These are phyloP conservation scores for Nemania bipapillata DNA, from an alignment of 2,329 filamentous ascomycete species.

Conservation along the genomic window DNA sequence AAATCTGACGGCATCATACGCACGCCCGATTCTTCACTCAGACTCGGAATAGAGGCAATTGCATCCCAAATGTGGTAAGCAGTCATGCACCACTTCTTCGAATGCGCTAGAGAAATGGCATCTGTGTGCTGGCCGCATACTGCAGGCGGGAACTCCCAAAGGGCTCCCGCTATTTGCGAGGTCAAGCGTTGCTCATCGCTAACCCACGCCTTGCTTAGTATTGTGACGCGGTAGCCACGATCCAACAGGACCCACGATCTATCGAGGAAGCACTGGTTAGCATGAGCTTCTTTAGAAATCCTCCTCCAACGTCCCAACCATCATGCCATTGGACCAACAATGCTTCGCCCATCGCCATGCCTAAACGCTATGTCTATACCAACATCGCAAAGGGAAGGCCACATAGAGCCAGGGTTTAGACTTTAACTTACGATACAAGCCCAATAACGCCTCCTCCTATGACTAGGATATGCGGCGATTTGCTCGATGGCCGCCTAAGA, in stretches of 20 bases:
- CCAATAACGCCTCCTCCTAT: constrained; percentile 51
- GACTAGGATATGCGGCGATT: constrained; percentile 49
- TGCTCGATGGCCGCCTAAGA: constrained; percentile 44
- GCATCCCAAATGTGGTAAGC: constrained; percentile 57
- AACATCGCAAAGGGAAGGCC: neutral
- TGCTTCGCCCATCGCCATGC: neutral
- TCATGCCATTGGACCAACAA: neutral
- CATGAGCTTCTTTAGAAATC: neutral
- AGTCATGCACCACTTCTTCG: constrained; percentile 56
- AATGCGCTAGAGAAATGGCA: constrained; percentile 54
- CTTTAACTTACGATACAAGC: constrained; percentile 46
- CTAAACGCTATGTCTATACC: neutral
- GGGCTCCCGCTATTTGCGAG: constrained; percentile 59
- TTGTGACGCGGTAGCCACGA: constrained; percentile 58
- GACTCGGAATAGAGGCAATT: constrained; percentile 51
- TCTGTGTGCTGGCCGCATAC: constrained; percentile 59
- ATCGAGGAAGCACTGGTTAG: constrained; percentile 25
- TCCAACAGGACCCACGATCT: constrained; percentile 58
- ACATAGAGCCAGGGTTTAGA: neutral
- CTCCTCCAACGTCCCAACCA: neutral
- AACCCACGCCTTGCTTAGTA: constrained; percentile 58
- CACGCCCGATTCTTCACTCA: constrained; percentile 52
- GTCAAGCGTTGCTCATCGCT: constrained; percentile 55
- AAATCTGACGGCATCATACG: constrained; percentile 55
- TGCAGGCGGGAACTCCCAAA: constrained; percentile 60